Base-by-base conservation (phyloP, 768 basidiomycete species). In the Auriculariales sp. region DNA sequence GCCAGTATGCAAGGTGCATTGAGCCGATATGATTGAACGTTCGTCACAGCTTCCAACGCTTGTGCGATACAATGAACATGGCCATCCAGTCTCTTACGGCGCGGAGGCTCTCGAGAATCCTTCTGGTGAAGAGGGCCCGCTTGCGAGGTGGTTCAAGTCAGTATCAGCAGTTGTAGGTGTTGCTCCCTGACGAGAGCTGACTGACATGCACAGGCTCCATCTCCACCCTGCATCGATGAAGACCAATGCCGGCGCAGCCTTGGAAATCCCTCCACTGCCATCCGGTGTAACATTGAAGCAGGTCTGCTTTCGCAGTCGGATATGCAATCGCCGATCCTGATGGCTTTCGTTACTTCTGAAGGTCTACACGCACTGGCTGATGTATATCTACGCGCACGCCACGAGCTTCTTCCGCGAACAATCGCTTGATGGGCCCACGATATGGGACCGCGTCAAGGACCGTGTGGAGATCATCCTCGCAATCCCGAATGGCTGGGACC, bases 101-200 rank as follows among this genome's bases (percentile, higher is more conserved):
- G 27, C 31, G 24, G 47, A 48, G 19, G 47, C 47, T 17, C 47
- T 15, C 5, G 47, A 48, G 10, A 32, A 48, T 32, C 5, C 35
- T 14, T 28, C 22, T 11, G 47, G 35, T 35, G 47, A 48, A 31
- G 7, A 32, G 27, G n/a, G n/a, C n/a, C n/a, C n/a, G n/a, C 7
- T 48, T 5, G 27, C 47, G 17, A 48, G 27, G 31, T 48, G 47
- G 47, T 48, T 48, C 31, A 48, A 48, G 31, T 28, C 35, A 7
- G 22, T 28, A 5, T 17, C 7, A 22, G 29, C 3, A 4, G 4
- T 19, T 6, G n/a, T 17, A 32, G 22, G 17, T 19, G 27, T 17
- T n/a, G n/a, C n/a, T n/a, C n/a, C n/a, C n/a, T n/a, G n/a, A n/a
- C n/a, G n/a, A n/a, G n/a, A 27, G 15, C 1, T 33, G 19, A 17